A percentile compares a stretch with the other conserved stretches of the same genome.
Conservation (phyloP, 2,329 filamentous ascomycete species). For the Neophaeococcomyces aloes region DNA sequence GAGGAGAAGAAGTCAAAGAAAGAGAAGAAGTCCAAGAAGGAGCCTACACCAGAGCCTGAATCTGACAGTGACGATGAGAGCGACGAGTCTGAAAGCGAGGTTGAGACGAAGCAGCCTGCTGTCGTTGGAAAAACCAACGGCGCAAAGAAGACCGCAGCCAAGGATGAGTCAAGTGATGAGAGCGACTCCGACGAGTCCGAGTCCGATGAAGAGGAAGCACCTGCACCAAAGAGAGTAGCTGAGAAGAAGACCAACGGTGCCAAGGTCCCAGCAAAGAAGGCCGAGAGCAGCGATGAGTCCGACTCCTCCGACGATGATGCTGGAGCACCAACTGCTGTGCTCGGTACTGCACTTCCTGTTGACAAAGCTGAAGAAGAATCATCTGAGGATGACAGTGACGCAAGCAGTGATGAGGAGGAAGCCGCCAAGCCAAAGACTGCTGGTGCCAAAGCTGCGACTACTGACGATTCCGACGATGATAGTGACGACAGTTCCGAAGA, state of each 20-base stretch:
- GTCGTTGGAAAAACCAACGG: conserved; percentile 28
- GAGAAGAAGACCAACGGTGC: conserved; percentile 17
- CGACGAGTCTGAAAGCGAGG: conserved; percentile 26
- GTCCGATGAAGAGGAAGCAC: conserved; percentile 19
- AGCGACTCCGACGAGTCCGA: conserved; percentile 25
- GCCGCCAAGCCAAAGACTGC: conserved; percentile 24
- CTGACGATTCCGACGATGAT: conserved; percentile 11
- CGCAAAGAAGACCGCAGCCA: conserved; percentile 23
- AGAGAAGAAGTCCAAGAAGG: conserved; percentile 31
- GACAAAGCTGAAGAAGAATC: conserved; percentile 7
- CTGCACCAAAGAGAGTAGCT: conserved; percentile 9
- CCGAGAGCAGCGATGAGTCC: conserved; percentile 28
- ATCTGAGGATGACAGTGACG: conserved; percentile 14
- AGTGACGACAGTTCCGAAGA: conserved; percentile 27
- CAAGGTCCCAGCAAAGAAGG: conserved; percentile 16
- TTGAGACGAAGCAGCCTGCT: conserved; percentile 25
- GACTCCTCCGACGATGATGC: conserved; percentile 26
- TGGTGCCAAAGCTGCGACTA: conserved; percentile 10
- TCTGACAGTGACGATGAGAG: conserved; percentile 27
- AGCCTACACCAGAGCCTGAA: conserved; percentile 27
- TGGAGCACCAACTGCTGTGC: conserved; percentile 8
- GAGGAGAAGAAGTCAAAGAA: conserved; percentile 32
- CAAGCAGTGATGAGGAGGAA: conserved; percentile 21
- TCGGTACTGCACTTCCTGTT: conserved; percentile 7
- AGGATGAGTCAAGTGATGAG: conserved; percentile 26